Evolutionary conservation across 169 alveolate genomes (phyloP).

Genomic region (Plasmodium billcollinsi): DNA sequence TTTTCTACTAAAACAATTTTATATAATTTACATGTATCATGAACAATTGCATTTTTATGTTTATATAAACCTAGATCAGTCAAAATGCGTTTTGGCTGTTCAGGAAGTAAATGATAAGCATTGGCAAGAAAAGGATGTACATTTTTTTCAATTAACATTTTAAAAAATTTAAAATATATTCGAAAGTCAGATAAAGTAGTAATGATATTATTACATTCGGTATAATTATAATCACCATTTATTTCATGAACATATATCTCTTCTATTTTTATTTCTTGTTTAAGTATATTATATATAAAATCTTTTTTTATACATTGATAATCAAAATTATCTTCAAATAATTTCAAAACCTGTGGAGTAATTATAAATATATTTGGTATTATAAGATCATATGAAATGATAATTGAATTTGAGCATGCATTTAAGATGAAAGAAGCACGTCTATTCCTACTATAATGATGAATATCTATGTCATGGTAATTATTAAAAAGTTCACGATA

Average conservation of each 20-base stretch:
- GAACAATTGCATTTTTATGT: slow-evolving; percentile 28
- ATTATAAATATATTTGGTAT: slow-evolving; percentile 71
- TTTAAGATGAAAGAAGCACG: slow-evolving; percentile 1
- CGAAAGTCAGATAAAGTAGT: slow-evolving; percentile 69
- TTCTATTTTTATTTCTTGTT: slow-evolving; percentile 74
- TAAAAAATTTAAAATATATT: slow-evolving; percentile 58
- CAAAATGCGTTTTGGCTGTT: slow-evolving; percentile 27
- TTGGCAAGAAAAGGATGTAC: slow-evolving; percentile 70
- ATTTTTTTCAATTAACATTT: slow-evolving; percentile 65
- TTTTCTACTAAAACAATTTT: slow-evolving; percentile 46
- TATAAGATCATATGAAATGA: slow-evolving; percentile 32
- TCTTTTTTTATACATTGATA: slow-evolving; percentile 63
- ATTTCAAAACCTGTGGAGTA: slow-evolving; percentile 68
- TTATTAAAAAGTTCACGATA: too few species aligned
- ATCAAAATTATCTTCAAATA: slow-evolving; percentile 74
- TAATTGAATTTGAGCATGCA: slow-evolving; percentile 33
- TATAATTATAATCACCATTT: slow-evolving; percentile 51
- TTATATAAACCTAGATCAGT: slow-evolving; percentile 57
- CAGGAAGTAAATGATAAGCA: slow-evolving; percentile 52
- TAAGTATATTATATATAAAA: slow-evolving; percentile 65
- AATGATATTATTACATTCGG: slow-evolving; percentile 71
- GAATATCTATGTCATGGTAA: too few species aligned
- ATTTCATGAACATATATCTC: slow-evolving; percentile 64
- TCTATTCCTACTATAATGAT: too few species aligned
- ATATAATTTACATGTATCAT: slow-evolving; percentile 49